These are phyloP conservation scores for Leucogyrophana mollusca DNA, from an alignment of 768 basidiomycete species.

Conservation along the genomic window DNA sequence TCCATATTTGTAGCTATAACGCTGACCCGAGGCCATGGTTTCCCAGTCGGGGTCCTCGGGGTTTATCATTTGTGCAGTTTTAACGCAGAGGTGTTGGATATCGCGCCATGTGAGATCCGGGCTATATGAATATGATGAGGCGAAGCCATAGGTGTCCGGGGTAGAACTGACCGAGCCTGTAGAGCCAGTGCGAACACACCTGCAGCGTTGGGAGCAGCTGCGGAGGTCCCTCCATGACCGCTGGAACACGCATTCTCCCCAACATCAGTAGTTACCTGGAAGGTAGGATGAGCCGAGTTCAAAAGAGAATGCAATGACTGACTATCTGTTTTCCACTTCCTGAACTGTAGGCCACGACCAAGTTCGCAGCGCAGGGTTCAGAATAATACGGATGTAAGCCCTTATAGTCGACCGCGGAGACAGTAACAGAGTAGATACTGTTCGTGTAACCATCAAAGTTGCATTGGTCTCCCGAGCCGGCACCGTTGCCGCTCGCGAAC, in stretches of 20 bases:
- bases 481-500: constrained; percentile 97
- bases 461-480: constrained; percentile 88
- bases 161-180: constrained; percentile 63
- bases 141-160: constrained; percentile 1
- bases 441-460: constrained; percentile 99
- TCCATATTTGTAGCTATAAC: constrained; percentile 91
- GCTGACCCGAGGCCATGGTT: constrained; percentile 49
- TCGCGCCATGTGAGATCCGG: constrained; percentile 98
- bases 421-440: constrained; percentile 93
- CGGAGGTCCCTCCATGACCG: constrained; percentile 93
- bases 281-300: constrained; percentile 16
- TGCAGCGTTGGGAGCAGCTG: constrained; percentile 94
- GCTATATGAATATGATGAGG: constrained; percentile 42
- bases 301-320: constrained; percentile 25
- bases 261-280: constrained; percentile 90
- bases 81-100: constrained; percentile 85
- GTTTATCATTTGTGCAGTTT: constrained; percentile 76
- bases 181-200: constrained; percentile 92
- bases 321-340: constrained; percentile 94
- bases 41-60: constrained; percentile 95
- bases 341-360: constrained; percentile 95
- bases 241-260: constrained; percentile 80
- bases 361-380: constrained; percentile 95
- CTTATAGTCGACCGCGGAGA: constrained; percentile 91
- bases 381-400: constrained; percentile 96